phyloP scores from a whole-genome alignment of 2,329 filamentous ascomycete genomes.

The Emydomyces testavorans region DNA sequence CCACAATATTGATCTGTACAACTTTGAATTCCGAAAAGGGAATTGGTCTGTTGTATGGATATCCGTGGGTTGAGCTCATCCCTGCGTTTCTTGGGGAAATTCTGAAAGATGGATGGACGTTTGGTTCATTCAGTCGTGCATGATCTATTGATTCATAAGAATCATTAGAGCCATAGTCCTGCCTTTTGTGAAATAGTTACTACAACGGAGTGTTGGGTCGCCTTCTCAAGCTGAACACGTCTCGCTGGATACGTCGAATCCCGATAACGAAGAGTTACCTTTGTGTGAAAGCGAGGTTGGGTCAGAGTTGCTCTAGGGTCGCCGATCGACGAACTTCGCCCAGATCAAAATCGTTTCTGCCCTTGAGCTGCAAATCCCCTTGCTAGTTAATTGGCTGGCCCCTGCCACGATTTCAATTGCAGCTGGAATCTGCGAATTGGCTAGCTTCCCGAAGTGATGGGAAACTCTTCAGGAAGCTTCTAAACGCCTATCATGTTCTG shows the following conservation, averaged over 20 bases:
- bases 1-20: slow-evolving; percentile 6
- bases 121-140: too few species aligned
- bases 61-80: background rate
- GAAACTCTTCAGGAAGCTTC: background rate
- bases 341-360: too few species aligned
- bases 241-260: background rate
- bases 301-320: background rate
- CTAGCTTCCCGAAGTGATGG: background rate
- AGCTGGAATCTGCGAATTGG: background rate
- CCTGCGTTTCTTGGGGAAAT: background rate
- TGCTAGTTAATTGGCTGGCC: slow-evolving; percentile 4
- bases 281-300: too few species aligned
- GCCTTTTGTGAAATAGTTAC: too few species aligned
- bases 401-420: slow-evolving; percentile 3
- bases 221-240: background rate
- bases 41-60: background rate
- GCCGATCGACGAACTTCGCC: too few species aligned
- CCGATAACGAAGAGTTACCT: background rate
- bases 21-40: background rate
- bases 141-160: too few species aligned
- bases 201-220: background rate
- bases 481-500: too few species aligned
- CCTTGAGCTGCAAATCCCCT: too few species aligned
- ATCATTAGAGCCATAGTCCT: too few species aligned
- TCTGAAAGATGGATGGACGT: too few species aligned